phyloP scores from a whole-genome alignment of 1,284 basidiomycete genomes.

The Anthracocystis panici-leucophaei region DNA sequence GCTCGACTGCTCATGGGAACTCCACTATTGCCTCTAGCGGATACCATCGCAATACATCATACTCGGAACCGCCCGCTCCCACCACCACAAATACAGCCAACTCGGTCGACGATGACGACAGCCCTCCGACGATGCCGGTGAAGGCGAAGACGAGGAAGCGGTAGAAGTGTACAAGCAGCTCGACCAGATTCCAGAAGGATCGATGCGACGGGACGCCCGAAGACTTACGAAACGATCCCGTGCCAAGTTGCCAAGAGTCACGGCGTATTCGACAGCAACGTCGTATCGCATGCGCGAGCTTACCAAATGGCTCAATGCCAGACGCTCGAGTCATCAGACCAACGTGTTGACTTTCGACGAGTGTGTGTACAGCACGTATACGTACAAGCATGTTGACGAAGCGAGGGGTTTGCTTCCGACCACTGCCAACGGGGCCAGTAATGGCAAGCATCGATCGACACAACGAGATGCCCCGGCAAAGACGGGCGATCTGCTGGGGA shows the following conservation, averaged over 20 bases:
- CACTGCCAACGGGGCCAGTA: constrained; percentile 17
- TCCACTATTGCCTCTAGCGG: background rate
- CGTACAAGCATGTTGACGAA: constrained; percentile 65
- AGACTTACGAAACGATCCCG: constrained; percentile 92
- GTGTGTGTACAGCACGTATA: constrained; percentile 68
- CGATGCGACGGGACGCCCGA: constrained; percentile 88
- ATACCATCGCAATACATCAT: constrained; percentile 27
- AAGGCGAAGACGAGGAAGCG: constrained; percentile 59
- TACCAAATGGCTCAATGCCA: constrained; percentile 86
- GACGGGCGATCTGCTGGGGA: constrained; percentile 65
- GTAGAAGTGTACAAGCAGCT: constrained; percentile 60
- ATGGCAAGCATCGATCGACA: constrained; percentile 17
- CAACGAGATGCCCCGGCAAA: constrained; percentile 17
- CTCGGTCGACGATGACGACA: constrained; percentile 46
- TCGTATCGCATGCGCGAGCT: constrained; percentile 89
- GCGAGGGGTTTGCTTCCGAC: constrained; percentile 46
- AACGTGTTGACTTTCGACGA: constrained; percentile 68
- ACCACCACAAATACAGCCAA: constrained; percentile 11
- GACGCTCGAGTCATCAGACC: constrained; percentile 83
- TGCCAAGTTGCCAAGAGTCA: constrained; percentile 90
- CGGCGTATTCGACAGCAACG: constrained; percentile 93
- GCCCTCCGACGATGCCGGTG: constrained; percentile 44
- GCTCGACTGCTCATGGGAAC: constrained; percentile 4
- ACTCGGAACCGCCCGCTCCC: constrained; percentile 27
- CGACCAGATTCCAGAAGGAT: constrained; percentile 84